phyloP scores from a whole-genome alignment of 2,329 filamentous ascomycete genomes.

The Whalleya microplaca region DNA sequence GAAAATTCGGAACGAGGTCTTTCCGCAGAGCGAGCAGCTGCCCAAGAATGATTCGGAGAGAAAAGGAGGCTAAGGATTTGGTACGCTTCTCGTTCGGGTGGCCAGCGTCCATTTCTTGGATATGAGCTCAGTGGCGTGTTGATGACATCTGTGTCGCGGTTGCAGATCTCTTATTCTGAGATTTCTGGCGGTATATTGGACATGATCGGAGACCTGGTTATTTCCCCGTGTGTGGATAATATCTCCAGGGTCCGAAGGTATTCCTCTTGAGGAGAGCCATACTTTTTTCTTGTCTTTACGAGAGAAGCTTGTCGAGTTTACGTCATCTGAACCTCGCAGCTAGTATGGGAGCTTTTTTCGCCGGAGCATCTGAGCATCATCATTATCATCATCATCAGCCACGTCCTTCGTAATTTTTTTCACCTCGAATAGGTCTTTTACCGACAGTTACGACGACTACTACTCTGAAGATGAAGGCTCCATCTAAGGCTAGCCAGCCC shows the following conservation, averaged over 20 bases:
- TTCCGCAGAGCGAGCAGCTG: conserved; percentile 53
- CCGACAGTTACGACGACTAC: neutral
- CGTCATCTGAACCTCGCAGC: neutral
- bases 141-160: conserved; percentile 13
- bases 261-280: neutral
- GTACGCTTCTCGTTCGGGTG: conserved; percentile 11
- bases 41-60: conserved; percentile 64
- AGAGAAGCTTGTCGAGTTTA: neutral
- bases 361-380: no score
- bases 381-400: neutral
- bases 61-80: conserved; percentile 59
- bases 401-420: conserved; percentile 1
- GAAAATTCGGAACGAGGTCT: conserved; percentile 50
- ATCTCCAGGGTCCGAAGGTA: conserved; percentile 11
- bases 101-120: conserved; percentile 32
- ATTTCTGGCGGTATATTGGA: conserved; percentile 29
- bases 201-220: conserved; percentile 30
- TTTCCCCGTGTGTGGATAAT: conserved; percentile 22
- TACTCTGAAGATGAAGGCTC: neutral
- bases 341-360: neutral
- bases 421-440: conserved; percentile 2
- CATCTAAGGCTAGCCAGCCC: neutral
- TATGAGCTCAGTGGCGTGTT: conserved; percentile 23
- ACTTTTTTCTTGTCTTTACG: neutral
- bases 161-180: conserved; percentile 25